These are phyloP conservation scores for Solanum piurae DNA, from an alignment of 257 asterid genomes.

Conservation along the genomic window DNA sequence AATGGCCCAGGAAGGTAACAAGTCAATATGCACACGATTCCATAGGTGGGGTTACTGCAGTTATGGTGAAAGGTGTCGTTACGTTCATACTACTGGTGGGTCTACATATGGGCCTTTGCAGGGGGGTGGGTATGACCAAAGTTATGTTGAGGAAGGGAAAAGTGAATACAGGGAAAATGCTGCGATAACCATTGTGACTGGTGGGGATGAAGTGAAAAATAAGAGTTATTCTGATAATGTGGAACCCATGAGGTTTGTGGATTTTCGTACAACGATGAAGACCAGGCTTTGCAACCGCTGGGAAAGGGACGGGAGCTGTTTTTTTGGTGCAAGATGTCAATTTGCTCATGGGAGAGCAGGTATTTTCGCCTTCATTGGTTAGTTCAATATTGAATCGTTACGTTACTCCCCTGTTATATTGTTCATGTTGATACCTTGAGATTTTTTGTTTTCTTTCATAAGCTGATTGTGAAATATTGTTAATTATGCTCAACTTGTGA, in stretches of 20 bases:
- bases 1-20: conserved; percentile 9
- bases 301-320: conserved; percentile 25
- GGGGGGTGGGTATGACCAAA: background rate
- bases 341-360: conserved; percentile 55
- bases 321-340: conserved; percentile 23
- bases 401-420: background rate
- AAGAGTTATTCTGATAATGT: background rate
- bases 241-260: background rate
- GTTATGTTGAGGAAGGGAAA: background rate
- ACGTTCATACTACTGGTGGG: conserved; percentile 15
- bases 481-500: background rate
- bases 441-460: background rate
- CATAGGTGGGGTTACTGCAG: conserved; percentile 21
- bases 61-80: conserved; percentile 29
- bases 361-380: background rate
- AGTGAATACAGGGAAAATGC: background rate
- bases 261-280: conserved; percentile 4
- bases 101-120: background rate
- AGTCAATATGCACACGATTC: conserved; percentile 22
- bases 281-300: conserved; percentile 29
- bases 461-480: background rate
- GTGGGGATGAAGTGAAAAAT: background rate
- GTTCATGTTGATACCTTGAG: background rate
- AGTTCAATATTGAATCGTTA: background rate
- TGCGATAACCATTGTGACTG: conserved; percentile 3